Percentiles rank a stretch among this genome's conserved stretches.
phyloP scores from a whole-genome alignment of 2,329 filamentous ascomycete species.

The Fusarium lyarnte region DNA sequence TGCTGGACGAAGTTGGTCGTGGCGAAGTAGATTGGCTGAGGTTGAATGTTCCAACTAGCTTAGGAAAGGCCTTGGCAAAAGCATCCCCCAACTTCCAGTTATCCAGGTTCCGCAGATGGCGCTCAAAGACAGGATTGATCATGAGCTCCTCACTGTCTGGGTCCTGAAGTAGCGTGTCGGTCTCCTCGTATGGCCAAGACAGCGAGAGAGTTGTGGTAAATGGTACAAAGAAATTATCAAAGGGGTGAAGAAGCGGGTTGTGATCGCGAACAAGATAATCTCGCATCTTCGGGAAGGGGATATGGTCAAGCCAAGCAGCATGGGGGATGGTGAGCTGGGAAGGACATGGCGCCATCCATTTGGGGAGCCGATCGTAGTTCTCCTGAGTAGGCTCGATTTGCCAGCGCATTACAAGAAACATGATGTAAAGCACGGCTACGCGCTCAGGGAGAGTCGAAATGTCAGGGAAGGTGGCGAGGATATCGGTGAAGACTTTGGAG shows the following conservation, averaged over 20 bases:
- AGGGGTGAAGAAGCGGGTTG: conserved; percentile 63
- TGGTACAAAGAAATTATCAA: conserved; percentile 85
- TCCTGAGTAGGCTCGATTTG: conserved; percentile 81
- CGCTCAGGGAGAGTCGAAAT: conserved; percentile 82
- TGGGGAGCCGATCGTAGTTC: conserved; percentile 80
- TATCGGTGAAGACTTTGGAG: conserved; percentile 86
- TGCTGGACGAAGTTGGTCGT: conserved; percentile 30
- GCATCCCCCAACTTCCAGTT: conserved; percentile 84
- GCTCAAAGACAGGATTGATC: conserved; percentile 88
- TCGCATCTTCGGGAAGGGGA: conserved; percentile 83
- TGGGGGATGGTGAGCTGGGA: conserved; percentile 75
- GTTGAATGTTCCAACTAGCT: conserved; percentile 45
- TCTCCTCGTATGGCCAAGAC: conserved; percentile 85
- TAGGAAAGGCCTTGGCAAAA: conserved; percentile 74
- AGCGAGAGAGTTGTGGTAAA: conserved; percentile 80
- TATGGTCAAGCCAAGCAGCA: conserved; percentile 83
- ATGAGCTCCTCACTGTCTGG: conserved; percentile 71
- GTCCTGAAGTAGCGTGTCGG: conserved; percentile 72
- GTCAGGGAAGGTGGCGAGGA: conserved; percentile 83
- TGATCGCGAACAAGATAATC: conserved; percentile 68
- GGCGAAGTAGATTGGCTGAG: conserved; percentile 32
- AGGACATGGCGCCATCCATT: conserved; percentile 74
- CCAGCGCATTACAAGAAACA: conserved; percentile 91
- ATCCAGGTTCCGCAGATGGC: conserved; percentile 75
- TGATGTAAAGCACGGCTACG: conserved; percentile 82